Percentiles rank a stretch among this genome's conserved stretches.
These are phyloP conservation scores for Kodamaea sp. DNA, from an alignment of 1,139 yeast genomes.

Conservation along the genomic window DNA sequence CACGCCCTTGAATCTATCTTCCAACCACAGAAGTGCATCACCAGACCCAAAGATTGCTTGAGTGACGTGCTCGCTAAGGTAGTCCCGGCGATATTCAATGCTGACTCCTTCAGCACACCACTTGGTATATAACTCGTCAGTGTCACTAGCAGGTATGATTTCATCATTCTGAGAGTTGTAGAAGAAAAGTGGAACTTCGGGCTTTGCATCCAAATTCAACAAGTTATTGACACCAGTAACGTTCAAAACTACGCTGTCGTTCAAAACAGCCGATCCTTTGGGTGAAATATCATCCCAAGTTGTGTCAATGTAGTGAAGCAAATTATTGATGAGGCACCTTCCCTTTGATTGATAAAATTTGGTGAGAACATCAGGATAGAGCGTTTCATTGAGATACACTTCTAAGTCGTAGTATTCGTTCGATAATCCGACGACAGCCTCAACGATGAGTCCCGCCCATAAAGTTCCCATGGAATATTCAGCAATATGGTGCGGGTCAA, in stretches of 20 bases:
- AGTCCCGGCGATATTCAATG: slow-evolving; percentile 18
- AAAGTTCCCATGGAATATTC: slow-evolving; percentile 16
- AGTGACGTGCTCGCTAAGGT: slow-evolving; percentile 18
- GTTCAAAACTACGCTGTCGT: not conserved
- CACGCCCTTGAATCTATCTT: slow-evolving; percentile 4
- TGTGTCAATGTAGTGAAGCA: not conserved
- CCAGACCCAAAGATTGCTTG: slow-evolving; percentile 17
- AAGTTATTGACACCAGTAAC: slow-evolving; percentile 2
- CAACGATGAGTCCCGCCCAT: not conserved
- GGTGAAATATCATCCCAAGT: slow-evolving; percentile 2
- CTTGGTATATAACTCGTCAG: slow-evolving; percentile 14
- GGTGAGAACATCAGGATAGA: not conserved
- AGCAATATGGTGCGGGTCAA: slow-evolving; percentile 26
- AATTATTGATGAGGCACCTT: slow-evolving; percentile 1
- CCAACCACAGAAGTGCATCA: slow-evolving; percentile 19
- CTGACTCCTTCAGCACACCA: slow-evolving; percentile 18
- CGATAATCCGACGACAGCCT: not conserved
- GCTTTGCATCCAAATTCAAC: slow-evolving; percentile 15
- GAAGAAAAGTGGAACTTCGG: slow-evolving; percentile 35
- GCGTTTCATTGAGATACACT: slow-evolving; percentile 5
- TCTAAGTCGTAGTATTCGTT: slow-evolving; percentile 15
- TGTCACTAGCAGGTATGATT: slow-evolving; percentile 18
- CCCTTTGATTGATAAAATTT: too few species aligned
- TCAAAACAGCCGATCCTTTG: slow-evolving; percentile 2
- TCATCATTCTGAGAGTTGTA: slow-evolving; percentile 34